Base-by-base conservation (phyloP, 2,329 filamentous ascomycete species). In the Epichloe aotearoae region DNA sequence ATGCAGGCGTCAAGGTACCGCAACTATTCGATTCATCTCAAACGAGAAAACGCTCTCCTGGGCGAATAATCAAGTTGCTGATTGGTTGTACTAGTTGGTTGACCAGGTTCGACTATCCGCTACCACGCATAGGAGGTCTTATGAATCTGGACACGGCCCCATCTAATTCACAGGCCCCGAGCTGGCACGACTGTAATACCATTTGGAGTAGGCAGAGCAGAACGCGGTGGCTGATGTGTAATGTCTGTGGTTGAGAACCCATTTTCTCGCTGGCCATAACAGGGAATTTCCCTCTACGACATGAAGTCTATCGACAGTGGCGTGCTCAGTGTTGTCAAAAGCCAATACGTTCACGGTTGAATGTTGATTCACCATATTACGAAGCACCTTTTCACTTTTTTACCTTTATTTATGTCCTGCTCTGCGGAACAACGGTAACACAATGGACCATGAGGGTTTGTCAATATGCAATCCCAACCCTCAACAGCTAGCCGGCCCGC, bases 401-500 rank as follows among this genome's bases (percentile, higher is more conserved):
- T 12, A 34, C 15, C 1, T 4, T 6, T 26, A 17, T 20, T 34
- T 4, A 34, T 38, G 12, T 26, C 38, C 19, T n/a, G 12, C 7
- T 49, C 17, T 30, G 14, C 30, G 17, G 33, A 14, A 17, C 43
- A 56, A 44, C 38, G 20, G 8, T 17, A 19, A 19, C 44, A 47
- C 19, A 23, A 67, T 66, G 64, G 59, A 63, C 37, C 33, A 52
- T 34, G 44, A 52, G 33, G 54, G 56, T 36, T 59, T 72, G 34
- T 76, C 74, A 10, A 66, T 77, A 45, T 59, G 74, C 54, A 78
- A 78, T 58, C 63, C 72, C 10, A 59, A 61, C 26, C 67, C 74
- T 11, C 53, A 52, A 14, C 64, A 59, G 50, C 57, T 75, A 5
- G 57, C 66, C 1, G 75, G 75, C 1, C 72, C 75, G 20, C 51